A percentile compares a stretch with the other conserved stretches of the same genome.
Evolutionary conservation across 108 stramenopile genomes (phyloP).

Genomic region (Nitzschia sp.): DNA sequence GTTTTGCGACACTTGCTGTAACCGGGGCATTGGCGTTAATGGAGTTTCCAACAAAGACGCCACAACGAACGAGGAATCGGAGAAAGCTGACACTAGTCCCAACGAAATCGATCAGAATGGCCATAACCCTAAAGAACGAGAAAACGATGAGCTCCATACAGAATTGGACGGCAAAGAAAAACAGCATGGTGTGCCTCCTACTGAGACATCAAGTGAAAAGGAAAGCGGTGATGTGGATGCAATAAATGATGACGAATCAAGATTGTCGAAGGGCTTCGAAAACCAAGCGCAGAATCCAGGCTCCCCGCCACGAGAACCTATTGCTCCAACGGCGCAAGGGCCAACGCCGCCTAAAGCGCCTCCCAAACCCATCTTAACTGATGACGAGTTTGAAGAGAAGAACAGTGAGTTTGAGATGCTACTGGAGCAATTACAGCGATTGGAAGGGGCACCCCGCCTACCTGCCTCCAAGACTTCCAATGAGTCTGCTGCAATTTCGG

Average conservation of each 20-base stretch:
- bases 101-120: neutral
- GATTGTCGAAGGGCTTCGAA: neutral
- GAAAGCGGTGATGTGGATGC: neutral
- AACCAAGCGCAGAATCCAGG: neutral
- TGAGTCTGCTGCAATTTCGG: neutral
- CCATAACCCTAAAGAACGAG: neutral
- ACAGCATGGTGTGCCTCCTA: neutral
- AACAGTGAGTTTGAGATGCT: neutral
- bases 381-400: conserved; percentile 18
- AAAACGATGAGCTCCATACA: neutral
- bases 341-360: neutral
- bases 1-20: conserved; percentile 49
- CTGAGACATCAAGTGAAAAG: neutral
- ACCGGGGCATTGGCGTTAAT: no score
- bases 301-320: neutral
- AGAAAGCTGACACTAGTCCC: neutral
- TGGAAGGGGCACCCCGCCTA: neutral
- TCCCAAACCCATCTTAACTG: neutral
- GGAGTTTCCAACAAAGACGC: neutral
- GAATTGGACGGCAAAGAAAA: neutral
- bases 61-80: neutral
- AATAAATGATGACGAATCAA: neutral
- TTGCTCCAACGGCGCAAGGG: neutral
- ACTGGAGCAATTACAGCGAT: neutral
- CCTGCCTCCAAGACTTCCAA: neutral